Conservation (phyloP, 2,329 filamentous ascomycete species). For the Exophiala sp. region DNA sequence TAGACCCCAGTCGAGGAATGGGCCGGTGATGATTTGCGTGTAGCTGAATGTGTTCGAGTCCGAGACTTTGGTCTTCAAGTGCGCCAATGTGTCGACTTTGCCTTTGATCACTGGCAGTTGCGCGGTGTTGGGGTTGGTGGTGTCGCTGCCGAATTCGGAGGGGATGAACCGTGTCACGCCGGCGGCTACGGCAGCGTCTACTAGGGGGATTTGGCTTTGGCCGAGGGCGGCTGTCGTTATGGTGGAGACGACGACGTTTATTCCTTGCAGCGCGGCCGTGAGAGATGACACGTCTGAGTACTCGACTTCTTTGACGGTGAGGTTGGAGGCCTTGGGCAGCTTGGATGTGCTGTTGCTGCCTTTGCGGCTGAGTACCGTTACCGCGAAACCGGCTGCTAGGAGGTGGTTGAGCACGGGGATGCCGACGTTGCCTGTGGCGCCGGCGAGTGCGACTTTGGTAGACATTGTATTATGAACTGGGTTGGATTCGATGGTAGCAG, state of each 20-base stretch:
- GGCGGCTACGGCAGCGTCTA: conserved; percentile 33
- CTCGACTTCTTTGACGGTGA: conserved; percentile 29
- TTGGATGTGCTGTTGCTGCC: conserved; percentile 14
- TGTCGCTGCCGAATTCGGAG: conserved; percentile 36
- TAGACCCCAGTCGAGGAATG: conserved; percentile 34
- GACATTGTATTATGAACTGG: neutral
- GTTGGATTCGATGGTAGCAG: no score
- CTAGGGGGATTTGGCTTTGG: conserved; percentile 22
- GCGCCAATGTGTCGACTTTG: conserved; percentile 32
- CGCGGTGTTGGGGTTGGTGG: conserved; percentile 26
- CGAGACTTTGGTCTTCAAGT: conserved; percentile 28
- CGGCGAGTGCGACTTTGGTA: conserved; percentile 26
- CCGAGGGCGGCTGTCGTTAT: conserved; percentile 9
- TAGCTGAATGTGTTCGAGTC: conserved; percentile 31
- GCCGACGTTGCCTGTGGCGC: conserved; percentile 26
- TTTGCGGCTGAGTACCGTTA: conserved; percentile 23
- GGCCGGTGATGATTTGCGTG: conserved; percentile 32
- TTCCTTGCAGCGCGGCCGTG: conserved; percentile 28
- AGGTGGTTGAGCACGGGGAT: conserved; percentile 17
- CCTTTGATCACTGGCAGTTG: conserved; percentile 32
- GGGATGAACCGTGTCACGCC: conserved; percentile 34
- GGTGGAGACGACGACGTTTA: conserved; percentile 32
- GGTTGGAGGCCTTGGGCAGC: conserved; percentile 11
- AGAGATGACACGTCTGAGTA: conserved; percentile 30
- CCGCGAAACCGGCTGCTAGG: conserved; percentile 15